Conservation (phyloP, 495 filamentous ascomycete species). For the Bacidia gigantensis region DNA sequence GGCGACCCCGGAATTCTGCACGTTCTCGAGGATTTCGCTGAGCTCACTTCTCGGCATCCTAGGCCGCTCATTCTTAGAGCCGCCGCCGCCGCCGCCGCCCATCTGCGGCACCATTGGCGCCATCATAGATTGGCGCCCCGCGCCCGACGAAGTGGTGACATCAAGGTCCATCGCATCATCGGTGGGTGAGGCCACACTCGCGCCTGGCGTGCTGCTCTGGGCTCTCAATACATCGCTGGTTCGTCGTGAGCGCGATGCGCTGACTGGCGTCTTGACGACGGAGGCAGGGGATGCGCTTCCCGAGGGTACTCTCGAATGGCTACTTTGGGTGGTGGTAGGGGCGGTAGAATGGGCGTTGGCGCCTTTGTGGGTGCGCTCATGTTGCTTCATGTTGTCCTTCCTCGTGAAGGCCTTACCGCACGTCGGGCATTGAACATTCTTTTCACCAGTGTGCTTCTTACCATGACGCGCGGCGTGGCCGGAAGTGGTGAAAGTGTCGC, state of each 20-base stretch:
- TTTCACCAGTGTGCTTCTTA: conserved; percentile 93
- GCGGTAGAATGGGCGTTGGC: not conserved
- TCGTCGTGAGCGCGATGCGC: not conserved
- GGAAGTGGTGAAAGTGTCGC: conserved; percentile 85
- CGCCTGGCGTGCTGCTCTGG: not conserved
- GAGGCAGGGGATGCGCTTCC: conserved; percentile 6
- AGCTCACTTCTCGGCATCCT: conserved; percentile 12
- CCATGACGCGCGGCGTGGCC: conserved; percentile 93
- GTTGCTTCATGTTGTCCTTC: conserved; percentile 98
- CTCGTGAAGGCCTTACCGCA: conserved; percentile 92
- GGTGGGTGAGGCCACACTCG: too few relatives aligned
- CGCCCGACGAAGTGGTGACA: not conserved
- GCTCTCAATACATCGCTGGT: not conserved
- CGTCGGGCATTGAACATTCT: conserved; percentile 76
- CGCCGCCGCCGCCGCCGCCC: not conserved
- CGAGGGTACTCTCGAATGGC: not conserved
- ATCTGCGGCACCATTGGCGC: not conserved
- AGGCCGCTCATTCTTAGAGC: conserved; percentile 1
- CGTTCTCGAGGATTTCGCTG: conserved; percentile 13
- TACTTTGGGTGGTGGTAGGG: not conserved
- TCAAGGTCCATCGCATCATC: conserved; percentile 12
- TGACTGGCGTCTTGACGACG: not conserved
- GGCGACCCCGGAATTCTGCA: not conserved
- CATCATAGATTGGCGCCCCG: not conserved
- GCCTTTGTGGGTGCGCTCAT: conserved; percentile 68